Conservation (phyloP, 179 eudicot genomes). For the Beta corolliflora region DNA sequence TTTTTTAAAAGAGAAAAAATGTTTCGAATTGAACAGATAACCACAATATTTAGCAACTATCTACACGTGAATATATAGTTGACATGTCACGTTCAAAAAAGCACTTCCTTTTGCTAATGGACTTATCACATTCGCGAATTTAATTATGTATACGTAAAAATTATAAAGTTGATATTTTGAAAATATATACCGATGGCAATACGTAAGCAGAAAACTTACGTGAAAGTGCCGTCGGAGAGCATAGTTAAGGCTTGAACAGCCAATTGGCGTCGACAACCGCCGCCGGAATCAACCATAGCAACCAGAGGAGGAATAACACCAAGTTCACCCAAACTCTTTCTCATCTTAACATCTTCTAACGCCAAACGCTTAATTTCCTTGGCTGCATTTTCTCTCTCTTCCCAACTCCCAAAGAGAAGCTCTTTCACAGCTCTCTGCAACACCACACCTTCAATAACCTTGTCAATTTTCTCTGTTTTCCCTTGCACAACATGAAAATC, state of each 20-base stretch:
- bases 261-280: constrained; percentile 37
- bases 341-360: constrained; percentile 33
- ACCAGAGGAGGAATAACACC: constrained; percentile 79
- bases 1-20: too few relatives aligned
- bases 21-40: too few relatives aligned
- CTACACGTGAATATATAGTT: too few relatives aligned
- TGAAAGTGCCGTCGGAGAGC: constrained; percentile 63
- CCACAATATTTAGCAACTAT: too few relatives aligned
- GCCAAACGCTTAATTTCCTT: constrained; percentile 54
- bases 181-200: too few relatives aligned
- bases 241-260: constrained; percentile 58
- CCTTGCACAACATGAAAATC: constrained; percentile 10
- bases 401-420: constrained; percentile 67
- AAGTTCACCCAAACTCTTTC: constrained; percentile 58
- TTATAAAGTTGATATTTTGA: too few relatives aligned
- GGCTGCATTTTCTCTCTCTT: constrained; percentile 64
- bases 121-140: too few relatives aligned
- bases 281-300: constrained; percentile 57
- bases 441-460: constrained; percentile 17
- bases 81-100: too few relatives aligned
- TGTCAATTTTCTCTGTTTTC: not conserved
- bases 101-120: too few relatives aligned
- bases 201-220: constrained; percentile 48
- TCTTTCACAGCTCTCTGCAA: constrained; percentile 65
- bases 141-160: too few relatives aligned